A percentile compares a stretch with the other conserved stretches of the same genome.
Conservation (phyloP, 1,284 basidiomycete species). For the Peniophora sp. region DNA sequence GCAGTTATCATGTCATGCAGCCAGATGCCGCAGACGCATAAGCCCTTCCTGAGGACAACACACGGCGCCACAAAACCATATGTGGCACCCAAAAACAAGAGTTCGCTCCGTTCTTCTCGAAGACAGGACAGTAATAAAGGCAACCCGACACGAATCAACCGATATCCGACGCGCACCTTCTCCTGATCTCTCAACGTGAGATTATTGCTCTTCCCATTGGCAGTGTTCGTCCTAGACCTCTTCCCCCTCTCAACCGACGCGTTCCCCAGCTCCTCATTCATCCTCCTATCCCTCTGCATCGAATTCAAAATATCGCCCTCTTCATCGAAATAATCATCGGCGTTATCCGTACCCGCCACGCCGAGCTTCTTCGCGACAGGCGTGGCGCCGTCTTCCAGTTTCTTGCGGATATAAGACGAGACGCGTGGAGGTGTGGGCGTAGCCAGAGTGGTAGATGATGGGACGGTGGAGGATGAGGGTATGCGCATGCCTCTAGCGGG, state of each 20-base stretch:
- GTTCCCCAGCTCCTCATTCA: conserved; percentile 41
- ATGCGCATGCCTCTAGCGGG: conserved; percentile 42
- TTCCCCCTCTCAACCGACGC: conserved; percentile 36
- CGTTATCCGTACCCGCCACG: conserved; percentile 20
- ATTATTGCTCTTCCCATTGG: conserved; percentile 51
- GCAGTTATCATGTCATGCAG: too few relatives aligned
- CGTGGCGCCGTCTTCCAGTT: conserved; percentile 21
- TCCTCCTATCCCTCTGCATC: conserved; percentile 40
- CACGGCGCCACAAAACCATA: too few relatives aligned
- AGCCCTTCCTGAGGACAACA: too few relatives aligned
- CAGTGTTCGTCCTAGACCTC: conserved; percentile 32
- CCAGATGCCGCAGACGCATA: too few relatives aligned
- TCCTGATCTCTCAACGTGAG: conserved; percentile 90
- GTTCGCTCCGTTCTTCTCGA: too few relatives aligned
- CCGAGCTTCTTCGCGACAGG: conserved; percentile 21
- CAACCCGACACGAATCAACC: too few relatives aligned
- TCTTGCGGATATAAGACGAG: conserved; percentile 14
- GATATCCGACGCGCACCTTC: conserved; percentile 70
- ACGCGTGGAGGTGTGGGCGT: conserved; percentile 42
- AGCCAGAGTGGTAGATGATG: conserved; percentile 42
- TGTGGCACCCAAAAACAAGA: too few relatives aligned
- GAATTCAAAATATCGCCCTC: conserved; percentile 45
- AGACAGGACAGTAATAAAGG: too few relatives aligned
- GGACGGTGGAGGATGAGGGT: conserved; percentile 48
- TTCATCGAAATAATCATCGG: conserved; percentile 27